These are phyloP conservation scores for Hygrophorus russula DNA, from an alignment of 768 basidiomycete species.

Conservation along the genomic window DNA sequence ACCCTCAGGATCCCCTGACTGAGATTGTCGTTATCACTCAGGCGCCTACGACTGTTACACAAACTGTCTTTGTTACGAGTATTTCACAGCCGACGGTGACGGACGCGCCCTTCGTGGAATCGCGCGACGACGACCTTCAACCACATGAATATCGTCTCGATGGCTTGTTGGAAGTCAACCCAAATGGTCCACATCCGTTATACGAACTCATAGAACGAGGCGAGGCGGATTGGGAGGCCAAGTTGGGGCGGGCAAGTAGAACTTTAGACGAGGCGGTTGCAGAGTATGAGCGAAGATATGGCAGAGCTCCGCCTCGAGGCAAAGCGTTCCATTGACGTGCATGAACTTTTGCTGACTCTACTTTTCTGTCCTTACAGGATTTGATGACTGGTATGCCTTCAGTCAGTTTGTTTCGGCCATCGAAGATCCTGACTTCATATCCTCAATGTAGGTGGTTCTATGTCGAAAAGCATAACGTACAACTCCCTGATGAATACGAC, in stretches of 20 bases:
- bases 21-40: no score
- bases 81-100: no score
- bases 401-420: no score
- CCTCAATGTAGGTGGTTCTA: constrained; percentile 30
- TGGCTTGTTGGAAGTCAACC: constrained; percentile 27
- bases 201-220: constrained; percentile 28
- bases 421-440: no score
- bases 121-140: neutral
- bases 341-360: no score
- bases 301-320: constrained; percentile 27
- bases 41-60: no score
- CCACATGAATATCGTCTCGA: constrained; percentile 12
- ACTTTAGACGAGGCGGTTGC: constrained; percentile 25
- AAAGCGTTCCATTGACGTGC: no score
- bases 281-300: constrained; percentile 27
- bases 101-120: no score
- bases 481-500: constrained; percentile 45
- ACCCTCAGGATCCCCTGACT: no score
- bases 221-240: constrained; percentile 26
- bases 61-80: no score
- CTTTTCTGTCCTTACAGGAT: no score
- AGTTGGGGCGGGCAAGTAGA: constrained; percentile 23
- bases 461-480: constrained; percentile 30
- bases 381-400: no score
- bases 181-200: constrained; percentile 30